Conservation (phyloP, 176 grass and related monocot species). For the Miscanthus lutarioriparius region DNA sequence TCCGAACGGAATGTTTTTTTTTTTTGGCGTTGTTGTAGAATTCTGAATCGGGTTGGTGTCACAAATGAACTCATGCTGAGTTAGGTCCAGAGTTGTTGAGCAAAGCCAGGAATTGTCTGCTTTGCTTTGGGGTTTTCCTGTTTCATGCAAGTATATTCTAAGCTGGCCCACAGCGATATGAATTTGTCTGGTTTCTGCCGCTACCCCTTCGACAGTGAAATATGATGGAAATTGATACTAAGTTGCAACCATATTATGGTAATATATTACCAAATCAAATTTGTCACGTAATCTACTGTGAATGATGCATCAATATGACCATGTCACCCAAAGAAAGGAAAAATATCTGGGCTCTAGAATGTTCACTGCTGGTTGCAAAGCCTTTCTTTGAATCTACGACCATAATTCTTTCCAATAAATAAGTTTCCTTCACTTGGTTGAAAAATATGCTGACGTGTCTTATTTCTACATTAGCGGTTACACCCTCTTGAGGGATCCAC, state of each 20-base stretch:
- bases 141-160: conserved; percentile 40
- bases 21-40: neutral
- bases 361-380: neutral
- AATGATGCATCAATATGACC: neutral
- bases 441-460: conserved; percentile 36
- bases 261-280: neutral
- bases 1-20: neutral
- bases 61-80: conserved; percentile 3
- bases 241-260: neutral
- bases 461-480: conserved; percentile 67
- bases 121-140: neutral
- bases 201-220: conserved; percentile 12
- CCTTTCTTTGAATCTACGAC: neutral
- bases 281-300: neutral
- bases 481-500: conserved; percentile 87
- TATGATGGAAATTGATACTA: conserved; percentile 9
- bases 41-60: neutral
- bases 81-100: conserved; percentile 27
- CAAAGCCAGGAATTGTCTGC: conserved; percentile 3
- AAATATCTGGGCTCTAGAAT: neutral
- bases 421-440: neutral
- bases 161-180: conserved; percentile 32
- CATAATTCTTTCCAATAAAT: neutral
- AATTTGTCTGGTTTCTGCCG: conserved; percentile 38
- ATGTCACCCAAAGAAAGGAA: neutral